phyloP scores from a whole-genome alignment of 441 rosid genomes.

The Jatropha multifida region DNA sequence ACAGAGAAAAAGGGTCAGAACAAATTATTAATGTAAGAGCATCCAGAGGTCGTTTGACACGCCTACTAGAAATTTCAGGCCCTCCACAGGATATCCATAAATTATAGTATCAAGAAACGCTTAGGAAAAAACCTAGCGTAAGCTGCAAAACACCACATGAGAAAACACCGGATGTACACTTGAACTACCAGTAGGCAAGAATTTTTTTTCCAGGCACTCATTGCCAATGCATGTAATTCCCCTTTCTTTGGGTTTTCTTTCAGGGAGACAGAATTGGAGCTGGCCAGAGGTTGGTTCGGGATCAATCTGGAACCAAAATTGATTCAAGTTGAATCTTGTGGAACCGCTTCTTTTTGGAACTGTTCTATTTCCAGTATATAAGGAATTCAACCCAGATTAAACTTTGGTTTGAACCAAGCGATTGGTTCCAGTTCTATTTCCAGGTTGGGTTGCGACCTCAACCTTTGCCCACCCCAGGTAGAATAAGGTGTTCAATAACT shows the following conservation, averaged over 20 bases:
- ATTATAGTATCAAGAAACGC: neutral
- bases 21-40: neutral
- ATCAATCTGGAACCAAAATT: too few species aligned
- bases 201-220: neutral
- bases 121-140: neutral
- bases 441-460: too few species aligned
- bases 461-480: too few species aligned
- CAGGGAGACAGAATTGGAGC: neutral
- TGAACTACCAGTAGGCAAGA: neutral
- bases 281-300: too few species aligned
- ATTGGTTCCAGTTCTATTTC: too few species aligned
- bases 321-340: too few species aligned
- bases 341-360: too few species aligned
- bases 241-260: neutral
- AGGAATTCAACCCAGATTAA: too few species aligned
- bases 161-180: neutral
- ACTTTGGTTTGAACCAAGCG: too few species aligned
- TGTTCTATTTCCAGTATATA: too few species aligned
- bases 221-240: neutral
- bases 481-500: neutral
- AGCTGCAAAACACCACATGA: neutral
- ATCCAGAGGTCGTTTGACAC: neutral
- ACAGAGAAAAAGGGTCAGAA: slow-evolving; percentile 2
- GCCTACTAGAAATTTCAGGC: neutral
- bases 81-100: neutral